Evolutionary conservation across 768 basidiomycete species (phyloP).

Genomic region (Lactifluus echinatus): DNA sequence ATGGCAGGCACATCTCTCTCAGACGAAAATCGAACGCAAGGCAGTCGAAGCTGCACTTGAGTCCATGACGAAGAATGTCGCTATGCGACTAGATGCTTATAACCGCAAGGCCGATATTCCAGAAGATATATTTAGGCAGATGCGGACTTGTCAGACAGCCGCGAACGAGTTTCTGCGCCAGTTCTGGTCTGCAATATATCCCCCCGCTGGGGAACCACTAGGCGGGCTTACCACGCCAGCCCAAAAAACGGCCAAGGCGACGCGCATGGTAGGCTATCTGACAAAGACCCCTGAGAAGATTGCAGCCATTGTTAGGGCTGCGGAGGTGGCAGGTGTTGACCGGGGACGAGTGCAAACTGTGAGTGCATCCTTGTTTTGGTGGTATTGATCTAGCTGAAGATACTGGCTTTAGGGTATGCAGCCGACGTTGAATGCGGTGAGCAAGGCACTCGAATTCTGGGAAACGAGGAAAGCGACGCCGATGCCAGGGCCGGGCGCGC

Average conservation of each 20-base stretch:
- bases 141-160: conserved; percentile 85
- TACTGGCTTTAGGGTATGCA: conserved; percentile 53
- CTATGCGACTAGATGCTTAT: conserved; percentile 58
- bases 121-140: conserved; percentile 65
- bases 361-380: conserved; percentile 25
- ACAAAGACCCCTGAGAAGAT: conserved; percentile 76
- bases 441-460: conserved; percentile 57
- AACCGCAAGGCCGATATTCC: conserved; percentile 72
- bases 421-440: conserved; percentile 62
- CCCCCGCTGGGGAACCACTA: conserved; percentile 50
- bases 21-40: conserved; percentile 63
- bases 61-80: conserved; percentile 74
- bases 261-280: conserved; percentile 84
- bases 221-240: conserved; percentile 42
- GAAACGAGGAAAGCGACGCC: conserved; percentile 19
- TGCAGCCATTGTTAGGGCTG: conserved; percentile 58
- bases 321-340: conserved; percentile 55
- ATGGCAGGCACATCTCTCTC: conserved; percentile 51
- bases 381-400: background rate
- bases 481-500: background rate
- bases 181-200: conserved; percentile 87
- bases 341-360: conserved; percentile 55
- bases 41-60: conserved; percentile 58
- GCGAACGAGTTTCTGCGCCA: conserved; percentile 95
- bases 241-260: conserved; percentile 69